Conservation (phyloP, 805 yeast species). For the Myxozyma melibiosi region DNA sequence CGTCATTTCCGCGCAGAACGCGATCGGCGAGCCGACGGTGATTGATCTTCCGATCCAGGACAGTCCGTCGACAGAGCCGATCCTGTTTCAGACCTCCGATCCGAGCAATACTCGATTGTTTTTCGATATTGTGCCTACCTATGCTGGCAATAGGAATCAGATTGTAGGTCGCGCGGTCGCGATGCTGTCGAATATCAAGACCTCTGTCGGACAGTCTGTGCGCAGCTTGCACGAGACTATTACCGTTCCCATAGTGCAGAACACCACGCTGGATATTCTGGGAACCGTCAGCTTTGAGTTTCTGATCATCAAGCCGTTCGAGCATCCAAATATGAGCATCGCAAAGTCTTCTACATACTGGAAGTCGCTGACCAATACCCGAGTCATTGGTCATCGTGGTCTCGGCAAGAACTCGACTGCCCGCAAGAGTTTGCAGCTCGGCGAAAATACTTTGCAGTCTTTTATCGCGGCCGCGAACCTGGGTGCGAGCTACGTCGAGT, state of each 20-base stretch:
- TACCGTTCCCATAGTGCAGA: constrained; percentile 76
- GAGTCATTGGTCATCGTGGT: constrained; percentile 96
- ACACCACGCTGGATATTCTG: constrained; percentile 68
- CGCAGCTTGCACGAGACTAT: constrained; percentile 66
- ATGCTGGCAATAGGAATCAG: constrained; percentile 46
- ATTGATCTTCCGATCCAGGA: constrained; percentile 85
- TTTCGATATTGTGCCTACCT: constrained; percentile 90
- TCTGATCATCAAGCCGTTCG: constrained; percentile 69
- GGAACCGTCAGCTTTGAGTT: constrained; percentile 80
- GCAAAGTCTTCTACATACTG: constrained; percentile 77
- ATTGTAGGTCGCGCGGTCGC: constrained; percentile 86
- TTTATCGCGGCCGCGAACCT: constrained; percentile 94
- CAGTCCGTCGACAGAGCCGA: constrained; percentile 61
- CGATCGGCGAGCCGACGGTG: constrained; percentile 56
- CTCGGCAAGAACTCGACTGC: constrained; percentile 80
- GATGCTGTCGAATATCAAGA: constrained; percentile 58
- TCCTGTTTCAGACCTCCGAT: constrained; percentile 62
- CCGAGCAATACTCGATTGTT: constrained; percentile 55
- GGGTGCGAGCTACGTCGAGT: constrained; percentile 96
- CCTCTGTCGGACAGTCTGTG: constrained; percentile 67
- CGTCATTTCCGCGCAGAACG: constrained; percentile 53
- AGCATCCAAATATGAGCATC: constrained; percentile 67
- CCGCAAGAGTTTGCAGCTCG: constrained; percentile 80
- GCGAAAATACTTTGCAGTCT: constrained; percentile 93
- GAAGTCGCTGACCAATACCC: constrained; percentile 83